Evolutionary conservation across 2,329 filamentous ascomycete species (phyloP), one percentile per base, ranked within the genome.

Genomic region (Paradendryphiella salina): DNA sequence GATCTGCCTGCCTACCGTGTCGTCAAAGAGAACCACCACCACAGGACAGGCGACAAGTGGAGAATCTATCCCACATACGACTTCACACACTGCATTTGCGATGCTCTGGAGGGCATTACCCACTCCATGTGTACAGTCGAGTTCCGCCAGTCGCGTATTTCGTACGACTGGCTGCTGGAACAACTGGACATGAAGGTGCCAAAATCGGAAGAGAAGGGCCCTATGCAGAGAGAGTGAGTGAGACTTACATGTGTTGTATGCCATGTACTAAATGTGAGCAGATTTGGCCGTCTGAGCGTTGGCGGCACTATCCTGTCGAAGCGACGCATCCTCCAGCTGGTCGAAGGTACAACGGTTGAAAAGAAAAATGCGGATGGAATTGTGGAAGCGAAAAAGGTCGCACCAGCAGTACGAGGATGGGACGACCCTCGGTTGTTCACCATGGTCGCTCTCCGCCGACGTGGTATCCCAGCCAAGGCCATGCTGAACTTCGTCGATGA

Each of bases 31-130:
- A 78, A 78, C 54, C 81, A 85, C 35, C 90, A 96, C 70, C 85
- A 90, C 73, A 83, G 89, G 29, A 96, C 92, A 0, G 90, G 89
- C 23, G 79, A 83, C 58, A 85, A 87, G 68, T 97, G 92, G 91
- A 87, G 85, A 73, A 96, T 96, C 57, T 96, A 96, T 71, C 94
- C 94, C 0, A 95, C 93, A 0, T 96, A 96, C 67, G 92, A 96
- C 72, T 95, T 95, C 70, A 88, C 88, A 0, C 90, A 95, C 77
- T 96, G 89, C 72, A 79, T 96, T 17, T 93, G 89, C 64, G 94
- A 97, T 80, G 92, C 89, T 61, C 90, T 96, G 59, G 94, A 99
- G 73, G 83, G 83, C 14, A 95, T 97, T 65, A 92, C 92, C 0
- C 93, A 96, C 77, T 93, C 88, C 11, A 79, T 97, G 15, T 97